Evolutionary conservation across 140 eudicot genomes (phyloP).

Genomic region (Stevia rebaudiana): DNA sequence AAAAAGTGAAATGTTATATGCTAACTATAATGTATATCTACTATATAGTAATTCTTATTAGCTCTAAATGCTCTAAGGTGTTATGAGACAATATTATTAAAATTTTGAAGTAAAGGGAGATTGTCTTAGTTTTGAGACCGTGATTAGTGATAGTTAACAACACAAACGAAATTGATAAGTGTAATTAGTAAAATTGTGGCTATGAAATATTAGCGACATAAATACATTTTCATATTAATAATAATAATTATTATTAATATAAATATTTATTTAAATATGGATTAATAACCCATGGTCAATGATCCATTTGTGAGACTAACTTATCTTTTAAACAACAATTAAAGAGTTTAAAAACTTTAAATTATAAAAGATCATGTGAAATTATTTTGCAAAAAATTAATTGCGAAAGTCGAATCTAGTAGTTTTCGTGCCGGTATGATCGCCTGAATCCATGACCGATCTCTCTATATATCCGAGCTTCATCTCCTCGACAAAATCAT

Average conservation of each 20-base stretch:
- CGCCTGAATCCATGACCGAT: conserved; percentile 25
- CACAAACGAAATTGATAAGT: too few species aligned
- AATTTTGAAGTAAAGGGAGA: too few species aligned
- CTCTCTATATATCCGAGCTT: conserved; percentile 22
- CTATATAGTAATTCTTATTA: too few species aligned
- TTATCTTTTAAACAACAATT: neutral
- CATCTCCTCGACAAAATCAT: neutral
- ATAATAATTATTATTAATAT: neutral
- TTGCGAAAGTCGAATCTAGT: neutral
- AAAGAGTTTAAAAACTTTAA: neutral
- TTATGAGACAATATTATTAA: too few species aligned
- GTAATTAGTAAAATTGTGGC: too few species aligned
- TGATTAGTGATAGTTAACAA: too few species aligned
- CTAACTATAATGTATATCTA: too few species aligned
- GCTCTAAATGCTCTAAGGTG: too few species aligned
- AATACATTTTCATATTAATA: too few species aligned
- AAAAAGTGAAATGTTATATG: too few species aligned
- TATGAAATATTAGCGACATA: too few species aligned
- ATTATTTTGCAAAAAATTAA: neutral
- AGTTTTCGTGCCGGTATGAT: conserved; percentile 13
- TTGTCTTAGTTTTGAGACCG: too few species aligned
- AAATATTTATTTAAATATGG: neutral
- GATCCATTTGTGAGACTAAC: neutral
- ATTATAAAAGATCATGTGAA: neutral
- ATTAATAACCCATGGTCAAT: neutral